Percentiles rank a stretch among this genome's conserved stretches.
Conservation (phyloP, 768 basidiomycete genomes). For the Naematelia aurantialba region DNA sequence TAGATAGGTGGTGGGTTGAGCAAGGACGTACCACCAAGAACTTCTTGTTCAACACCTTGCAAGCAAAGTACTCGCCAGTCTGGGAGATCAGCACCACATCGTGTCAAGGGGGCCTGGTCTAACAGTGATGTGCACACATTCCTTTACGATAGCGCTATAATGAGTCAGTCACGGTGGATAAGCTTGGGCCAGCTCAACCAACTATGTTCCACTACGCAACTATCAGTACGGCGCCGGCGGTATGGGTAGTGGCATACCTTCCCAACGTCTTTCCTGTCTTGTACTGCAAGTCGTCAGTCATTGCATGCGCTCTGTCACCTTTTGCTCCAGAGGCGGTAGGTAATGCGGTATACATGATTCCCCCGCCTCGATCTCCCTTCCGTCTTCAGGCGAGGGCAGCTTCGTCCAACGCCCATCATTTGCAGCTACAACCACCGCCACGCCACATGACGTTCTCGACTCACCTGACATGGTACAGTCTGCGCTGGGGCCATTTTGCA, state of each 20-base stretch:
- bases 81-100: conserved; percentile 36
- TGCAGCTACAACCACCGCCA: too few species aligned
- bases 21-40: conserved; percentile 29
- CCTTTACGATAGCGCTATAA: conserved; percentile 53
- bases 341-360: too few species aligned
- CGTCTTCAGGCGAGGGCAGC: too few species aligned
- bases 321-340: too few species aligned
- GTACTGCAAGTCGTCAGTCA: conserved; percentile 21
- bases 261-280: conserved; percentile 50
- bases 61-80: conserved; percentile 90
- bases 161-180: conserved; percentile 3
- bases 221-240: not conserved
- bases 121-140: conserved; percentile 78
- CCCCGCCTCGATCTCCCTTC: too few species aligned
- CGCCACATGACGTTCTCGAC: not conserved
- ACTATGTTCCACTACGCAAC: conserved; percentile 77
- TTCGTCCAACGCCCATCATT: too few species aligned
- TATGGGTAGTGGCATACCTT: conserved; percentile 33
- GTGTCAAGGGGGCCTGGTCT: not conserved
- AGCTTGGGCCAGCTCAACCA: not conserved
- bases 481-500: conserved; percentile 28
- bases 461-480: conserved; percentile 51
- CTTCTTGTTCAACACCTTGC: conserved; percentile 99
- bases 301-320: too few species aligned
- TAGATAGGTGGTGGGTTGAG: too few species aligned